Conservation (phyloP, 2,329 filamentous ascomycete genomes). For the Neonectria magnoliae region DNA sequence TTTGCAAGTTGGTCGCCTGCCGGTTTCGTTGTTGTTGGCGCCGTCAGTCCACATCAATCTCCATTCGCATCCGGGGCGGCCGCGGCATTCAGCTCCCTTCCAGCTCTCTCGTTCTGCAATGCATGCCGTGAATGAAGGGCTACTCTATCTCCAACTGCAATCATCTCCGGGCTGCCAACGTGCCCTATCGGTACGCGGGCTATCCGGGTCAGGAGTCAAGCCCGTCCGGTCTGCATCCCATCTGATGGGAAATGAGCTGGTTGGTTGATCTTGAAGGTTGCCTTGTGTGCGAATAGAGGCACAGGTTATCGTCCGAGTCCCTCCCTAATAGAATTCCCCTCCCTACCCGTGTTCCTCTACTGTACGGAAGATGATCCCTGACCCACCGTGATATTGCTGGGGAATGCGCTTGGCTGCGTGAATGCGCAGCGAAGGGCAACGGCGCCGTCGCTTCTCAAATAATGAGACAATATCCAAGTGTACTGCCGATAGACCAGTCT, state of each 20-base stretch:
- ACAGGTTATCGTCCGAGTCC: neutral
- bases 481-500: neutral
- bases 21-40: neutral
- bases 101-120: neutral
- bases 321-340: neutral
- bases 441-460: neutral
- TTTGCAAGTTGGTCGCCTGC: neutral
- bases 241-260: neutral
- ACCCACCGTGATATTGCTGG: conserved; percentile 3
- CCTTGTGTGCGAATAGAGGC: neutral
- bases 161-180: conserved; percentile 18
- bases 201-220: conserved; percentile 5
- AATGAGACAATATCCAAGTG: conserved; percentile 8
- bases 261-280: neutral
- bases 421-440: neutral
- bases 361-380: conserved; percentile 1
- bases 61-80: conserved; percentile 13
- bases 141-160: conserved; percentile 20
- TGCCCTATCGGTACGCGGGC: conserved; percentile 3
- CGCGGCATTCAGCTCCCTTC: conserved; percentile 10
- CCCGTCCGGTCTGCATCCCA: neutral
- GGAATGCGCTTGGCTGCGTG: conserved; percentile 2
- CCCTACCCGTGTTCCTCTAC: neutral
- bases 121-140: conserved; percentile 11
- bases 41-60: conserved; percentile 14